These are phyloP conservation scores for Cystoderma amianthinum DNA, from an alignment of 768 basidiomycete genomes.

Conservation along the genomic window DNA sequence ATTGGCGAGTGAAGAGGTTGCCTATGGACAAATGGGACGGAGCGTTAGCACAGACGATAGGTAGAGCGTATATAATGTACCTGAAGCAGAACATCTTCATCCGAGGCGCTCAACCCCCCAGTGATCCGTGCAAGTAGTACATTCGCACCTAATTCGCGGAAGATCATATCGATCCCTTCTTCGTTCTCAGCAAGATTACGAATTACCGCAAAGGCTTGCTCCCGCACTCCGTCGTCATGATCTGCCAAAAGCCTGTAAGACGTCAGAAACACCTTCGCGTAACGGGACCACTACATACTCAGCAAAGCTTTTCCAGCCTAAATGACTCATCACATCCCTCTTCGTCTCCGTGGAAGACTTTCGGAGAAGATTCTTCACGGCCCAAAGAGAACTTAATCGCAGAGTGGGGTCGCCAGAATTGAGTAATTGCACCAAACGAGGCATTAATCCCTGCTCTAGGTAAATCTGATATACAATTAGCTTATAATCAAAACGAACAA, in stretches of 20 bases:
- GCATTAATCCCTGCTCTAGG: constrained; percentile 61
- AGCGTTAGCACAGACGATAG: neutral
- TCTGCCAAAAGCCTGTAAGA: constrained; percentile 45
- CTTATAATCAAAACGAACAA: neutral
- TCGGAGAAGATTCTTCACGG: constrained; percentile 74
- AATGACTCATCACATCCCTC: constrained; percentile 51
- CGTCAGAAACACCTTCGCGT: constrained; percentile 1
- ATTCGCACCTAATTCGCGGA: constrained; percentile 42
- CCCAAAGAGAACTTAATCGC: constrained; percentile 75
- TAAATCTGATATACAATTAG: constrained; percentile 37
- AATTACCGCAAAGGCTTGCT: constrained; percentile 64
- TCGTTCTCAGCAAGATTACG: constrained; percentile 64
- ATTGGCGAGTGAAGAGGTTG: constrained; percentile 60
- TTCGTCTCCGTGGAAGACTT: constrained; percentile 59
- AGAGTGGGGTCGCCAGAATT: constrained; percentile 47
- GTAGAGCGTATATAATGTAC: constrained; percentile 16
- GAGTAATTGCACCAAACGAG: constrained; percentile 55
- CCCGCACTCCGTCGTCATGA: constrained; percentile 47
- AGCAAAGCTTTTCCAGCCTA: constrained; percentile 60
- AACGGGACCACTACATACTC: constrained; percentile 38
- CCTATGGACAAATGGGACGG: constrained; percentile 24
- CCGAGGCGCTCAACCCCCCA: constrained; percentile 38
- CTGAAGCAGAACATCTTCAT: constrained; percentile 49
- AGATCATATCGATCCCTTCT: constrained; percentile 56
- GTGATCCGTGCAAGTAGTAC: constrained; percentile 39